Conservation (phyloP, 108 stramenopile species). For the Pseudonitzschia delicatissima region DNA sequence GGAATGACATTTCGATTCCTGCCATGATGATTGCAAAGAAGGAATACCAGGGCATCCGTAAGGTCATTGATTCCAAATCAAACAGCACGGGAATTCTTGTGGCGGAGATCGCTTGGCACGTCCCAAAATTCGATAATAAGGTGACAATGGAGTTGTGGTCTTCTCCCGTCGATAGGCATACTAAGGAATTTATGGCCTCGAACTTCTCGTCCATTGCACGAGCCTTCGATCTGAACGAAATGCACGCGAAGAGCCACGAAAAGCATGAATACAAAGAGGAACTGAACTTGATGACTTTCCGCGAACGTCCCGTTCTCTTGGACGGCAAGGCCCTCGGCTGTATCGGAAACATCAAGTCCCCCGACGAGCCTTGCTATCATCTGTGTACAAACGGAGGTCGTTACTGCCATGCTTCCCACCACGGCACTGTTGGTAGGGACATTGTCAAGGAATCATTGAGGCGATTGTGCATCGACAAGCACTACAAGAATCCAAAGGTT, state of each 20-base stretch:
- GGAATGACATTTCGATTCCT: constrained; percentile 85
- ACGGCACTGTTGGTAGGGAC: constrained; percentile 77
- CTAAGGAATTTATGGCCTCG: constrained; percentile 54
- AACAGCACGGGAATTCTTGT: constrained; percentile 39
- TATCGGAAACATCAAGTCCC: constrained; percentile 1
- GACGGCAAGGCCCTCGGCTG: constrained; percentile 22
- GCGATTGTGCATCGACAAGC: constrained; percentile 82
- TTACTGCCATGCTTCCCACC: constrained; percentile 82
- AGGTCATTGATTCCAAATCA: constrained; percentile 49
- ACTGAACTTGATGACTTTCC: constrained; percentile 13
- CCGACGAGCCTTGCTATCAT: constrained; percentile 18
- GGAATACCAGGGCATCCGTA: constrained; percentile 60
- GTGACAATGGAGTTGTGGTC: constrained; percentile 90
- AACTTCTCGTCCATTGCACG: constrained; percentile 74
- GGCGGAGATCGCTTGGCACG: constrained; percentile 84
- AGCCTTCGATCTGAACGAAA: constrained; percentile 47
- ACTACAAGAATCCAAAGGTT: constrained; percentile 42
- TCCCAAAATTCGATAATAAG: constrained; percentile 81
- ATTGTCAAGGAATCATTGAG: constrained; percentile 85
- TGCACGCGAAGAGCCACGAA: constrained; percentile 7
- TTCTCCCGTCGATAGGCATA: constrained; percentile 62
- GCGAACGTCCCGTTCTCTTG: constrained; percentile 16
- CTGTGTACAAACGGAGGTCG: constrained; percentile 92
- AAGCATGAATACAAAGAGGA: background rate
- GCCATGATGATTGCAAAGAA: constrained; percentile 75